These are phyloP conservation scores for Przewalskia tangutica DNA, from an alignment of 257 asterid species.

Conservation along the genomic window DNA sequence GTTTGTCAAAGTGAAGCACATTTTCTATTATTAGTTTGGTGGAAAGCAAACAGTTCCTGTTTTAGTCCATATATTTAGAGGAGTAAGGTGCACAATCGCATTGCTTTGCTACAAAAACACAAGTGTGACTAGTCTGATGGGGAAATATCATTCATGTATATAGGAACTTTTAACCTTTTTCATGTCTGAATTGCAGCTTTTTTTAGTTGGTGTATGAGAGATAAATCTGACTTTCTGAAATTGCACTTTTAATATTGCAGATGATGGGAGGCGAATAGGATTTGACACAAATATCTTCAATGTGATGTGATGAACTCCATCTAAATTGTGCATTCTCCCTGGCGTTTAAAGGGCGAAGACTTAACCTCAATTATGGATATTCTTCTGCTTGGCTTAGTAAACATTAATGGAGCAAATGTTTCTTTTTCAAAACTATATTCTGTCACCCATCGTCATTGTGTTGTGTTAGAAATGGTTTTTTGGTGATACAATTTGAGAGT, in stretches of 20 bases:
- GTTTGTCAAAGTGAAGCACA: neutral
- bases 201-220: neutral
- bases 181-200: neutral
- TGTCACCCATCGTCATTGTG: neutral
- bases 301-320: neutral
- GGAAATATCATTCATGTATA: neutral
- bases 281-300: neutral
- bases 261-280: conserved; percentile 8
- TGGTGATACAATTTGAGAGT: neutral
- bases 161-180: neutral
- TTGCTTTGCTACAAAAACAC: neutral
- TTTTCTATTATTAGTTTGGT: neutral
- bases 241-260: neutral
- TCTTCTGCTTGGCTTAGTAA: neutral
- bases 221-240: neutral
- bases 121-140: neutral
- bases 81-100: neutral
- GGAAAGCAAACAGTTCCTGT: neutral
- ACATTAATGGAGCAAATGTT: neutral
- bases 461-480: neutral
- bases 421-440: neutral
- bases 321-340: neutral
- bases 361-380: neutral
- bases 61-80: neutral
- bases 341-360: neutral